These are phyloP conservation scores for Colletotrichum tofieldiae DNA, from an alignment of 2,329 filamentous ascomycete species.

Conservation along the genomic window DNA sequence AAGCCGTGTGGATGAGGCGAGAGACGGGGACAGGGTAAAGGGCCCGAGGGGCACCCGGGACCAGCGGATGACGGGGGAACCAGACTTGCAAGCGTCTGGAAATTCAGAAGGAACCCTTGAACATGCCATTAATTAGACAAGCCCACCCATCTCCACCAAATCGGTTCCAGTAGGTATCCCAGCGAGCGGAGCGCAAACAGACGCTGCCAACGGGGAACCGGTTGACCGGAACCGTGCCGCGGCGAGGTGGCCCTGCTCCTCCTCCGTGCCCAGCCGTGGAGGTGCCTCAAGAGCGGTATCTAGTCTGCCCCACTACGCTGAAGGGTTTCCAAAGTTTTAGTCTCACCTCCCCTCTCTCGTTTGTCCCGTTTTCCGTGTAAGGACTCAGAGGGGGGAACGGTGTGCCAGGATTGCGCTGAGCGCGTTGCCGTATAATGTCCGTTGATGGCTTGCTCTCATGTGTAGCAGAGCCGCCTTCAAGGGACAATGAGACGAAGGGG, in stretches of 20 bases:
- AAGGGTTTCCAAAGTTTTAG: slow-evolving; percentile 2
- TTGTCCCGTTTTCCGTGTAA: background rate
- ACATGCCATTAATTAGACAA: slow-evolving; percentile 31
- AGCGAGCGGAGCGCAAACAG: slow-evolving; percentile 27
- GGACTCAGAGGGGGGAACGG: background rate
- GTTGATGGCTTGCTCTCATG: background rate
- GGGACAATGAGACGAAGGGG: background rate
- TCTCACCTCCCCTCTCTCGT: no score
- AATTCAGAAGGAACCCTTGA: slow-evolving; percentile 28
- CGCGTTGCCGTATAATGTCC: background rate
- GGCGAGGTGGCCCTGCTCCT: slow-evolving; percentile 18
- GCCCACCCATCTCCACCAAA: slow-evolving; percentile 5
- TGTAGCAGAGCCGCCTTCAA: background rate
- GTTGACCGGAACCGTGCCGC: slow-evolving; percentile 37
- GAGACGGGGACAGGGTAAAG: background rate
- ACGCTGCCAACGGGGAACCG: slow-evolving; percentile 33
- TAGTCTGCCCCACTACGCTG: slow-evolving; percentile 10
- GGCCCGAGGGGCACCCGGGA: slow-evolving; percentile 4
- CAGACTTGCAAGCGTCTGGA: slow-evolving; percentile 8
- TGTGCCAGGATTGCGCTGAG: background rate
- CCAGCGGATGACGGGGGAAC: slow-evolving; percentile 3
- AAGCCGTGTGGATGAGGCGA: background rate
- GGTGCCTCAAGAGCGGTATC: slow-evolving; percentile 16
- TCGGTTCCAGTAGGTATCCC: slow-evolving; percentile 23
- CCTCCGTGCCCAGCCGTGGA: slow-evolving; percentile 20